These are phyloP conservation scores for Nemania diffusa DNA, from an alignment of 2,329 filamentous ascomycete species.

Conservation along the genomic window DNA sequence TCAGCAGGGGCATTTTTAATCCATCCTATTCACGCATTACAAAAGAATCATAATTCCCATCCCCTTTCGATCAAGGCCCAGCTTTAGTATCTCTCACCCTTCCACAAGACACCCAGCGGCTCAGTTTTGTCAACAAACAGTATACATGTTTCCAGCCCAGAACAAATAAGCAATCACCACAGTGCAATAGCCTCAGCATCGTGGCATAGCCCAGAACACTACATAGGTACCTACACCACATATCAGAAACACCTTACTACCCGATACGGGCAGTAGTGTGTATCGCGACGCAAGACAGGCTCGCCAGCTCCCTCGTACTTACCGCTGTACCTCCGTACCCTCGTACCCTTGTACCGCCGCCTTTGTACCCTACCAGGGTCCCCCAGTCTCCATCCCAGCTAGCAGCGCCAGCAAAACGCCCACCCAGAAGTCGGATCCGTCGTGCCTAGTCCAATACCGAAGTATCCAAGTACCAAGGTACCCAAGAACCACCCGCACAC, in stretches of 20 bases:
- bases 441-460: conserved; percentile 35
- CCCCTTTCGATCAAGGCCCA: conserved; percentile 7
- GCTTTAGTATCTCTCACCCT: conserved; percentile 11
- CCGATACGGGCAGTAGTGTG: conserved; percentile 28
- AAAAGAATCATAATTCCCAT: conserved; percentile 38
- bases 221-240: no score
- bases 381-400: conserved; percentile 31
- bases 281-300: conserved; percentile 18
- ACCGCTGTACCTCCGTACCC: conserved; percentile 21
- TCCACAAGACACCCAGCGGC: conserved; percentile 9
- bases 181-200: conserved; percentile 30
- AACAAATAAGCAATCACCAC: conserved; percentile 25
- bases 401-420: conserved; percentile 38
- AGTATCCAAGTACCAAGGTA: conserved; percentile 34
- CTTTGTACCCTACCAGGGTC: conserved; percentile 24
- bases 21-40: conserved; percentile 30
- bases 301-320: conserved; percentile 10
- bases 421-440: conserved; percentile 35
- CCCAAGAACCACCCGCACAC: conserved; percentile 30
- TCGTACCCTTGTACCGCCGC: conserved; percentile 16
- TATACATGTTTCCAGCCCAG: conserved; percentile 16
- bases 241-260: conserved; percentile 28
- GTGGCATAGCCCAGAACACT: conserved; percentile 26
- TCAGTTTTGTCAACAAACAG: conserved; percentile 1
- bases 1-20: conserved; percentile 39